phyloP scores from a whole-genome alignment of 2,329 filamentous ascomycete genomes.

The Aureobasidium vineae region DNA sequence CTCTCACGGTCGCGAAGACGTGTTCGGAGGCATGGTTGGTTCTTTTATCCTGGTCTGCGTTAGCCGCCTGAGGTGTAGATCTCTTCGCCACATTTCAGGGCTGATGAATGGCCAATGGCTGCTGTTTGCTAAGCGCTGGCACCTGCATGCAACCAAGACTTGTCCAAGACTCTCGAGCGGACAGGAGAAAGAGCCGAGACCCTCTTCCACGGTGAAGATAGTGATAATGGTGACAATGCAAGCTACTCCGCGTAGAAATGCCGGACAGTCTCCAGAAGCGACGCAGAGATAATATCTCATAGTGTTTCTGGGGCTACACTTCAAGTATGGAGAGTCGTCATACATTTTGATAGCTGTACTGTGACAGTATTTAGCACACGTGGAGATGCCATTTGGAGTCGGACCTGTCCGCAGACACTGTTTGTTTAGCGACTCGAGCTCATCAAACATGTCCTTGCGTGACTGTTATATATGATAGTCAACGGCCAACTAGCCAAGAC shows the following conservation, averaged over 20 bases:
- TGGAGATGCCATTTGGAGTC: not conserved
- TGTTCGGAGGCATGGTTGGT: conserved; percentile 1
- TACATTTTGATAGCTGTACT: too few species aligned
- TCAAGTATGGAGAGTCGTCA: too few species aligned
- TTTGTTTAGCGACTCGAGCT: not conserved
- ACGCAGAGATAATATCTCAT: too few species aligned
- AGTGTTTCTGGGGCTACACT: too few species aligned
- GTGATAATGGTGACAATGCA: too few species aligned
- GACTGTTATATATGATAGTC: not conserved
- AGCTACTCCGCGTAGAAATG: too few species aligned
- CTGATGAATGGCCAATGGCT: not conserved
- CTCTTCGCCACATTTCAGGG: conserved; percentile 6
- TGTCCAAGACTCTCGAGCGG: not conserved
- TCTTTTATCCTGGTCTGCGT: conserved; percentile 3
- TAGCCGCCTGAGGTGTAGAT: conserved; percentile 17
- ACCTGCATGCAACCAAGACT: conserved; percentile 14
- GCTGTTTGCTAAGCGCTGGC: conserved; percentile 3
- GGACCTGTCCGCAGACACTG: not conserved
- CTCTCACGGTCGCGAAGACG: conserved; percentile 32
- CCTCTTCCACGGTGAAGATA: too few species aligned
- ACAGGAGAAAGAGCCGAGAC: not conserved
- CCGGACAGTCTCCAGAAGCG: too few species aligned
- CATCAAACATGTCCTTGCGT: not conserved
- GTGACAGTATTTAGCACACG: too few species aligned
- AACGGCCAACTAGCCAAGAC: not conserved